Evolutionary conservation across 2,329 filamentous ascomycete species (phyloP).

Genomic region (Metarhizium anisopliae): DNA sequence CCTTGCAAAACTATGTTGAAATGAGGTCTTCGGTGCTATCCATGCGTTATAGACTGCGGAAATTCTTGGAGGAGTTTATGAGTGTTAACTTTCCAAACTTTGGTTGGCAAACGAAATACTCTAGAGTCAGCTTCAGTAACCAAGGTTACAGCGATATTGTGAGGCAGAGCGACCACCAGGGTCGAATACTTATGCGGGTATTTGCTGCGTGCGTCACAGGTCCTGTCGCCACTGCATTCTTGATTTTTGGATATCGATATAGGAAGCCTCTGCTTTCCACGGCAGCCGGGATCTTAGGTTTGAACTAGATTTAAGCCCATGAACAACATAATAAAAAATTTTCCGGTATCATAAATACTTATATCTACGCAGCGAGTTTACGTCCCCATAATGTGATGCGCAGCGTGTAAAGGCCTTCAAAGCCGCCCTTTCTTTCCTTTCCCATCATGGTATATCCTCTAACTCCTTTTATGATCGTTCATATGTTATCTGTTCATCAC

Average conservation of each 20-base stretch:
- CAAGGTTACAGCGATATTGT: constrained; percentile 82
- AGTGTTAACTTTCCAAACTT: constrained; percentile 65
- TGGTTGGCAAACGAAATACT: constrained; percentile 90
- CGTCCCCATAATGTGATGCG: background rate
- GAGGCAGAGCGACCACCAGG: constrained; percentile 59
- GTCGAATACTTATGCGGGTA: constrained; percentile 43
- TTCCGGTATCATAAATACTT: no score
- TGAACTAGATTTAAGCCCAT: background rate
- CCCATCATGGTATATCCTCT: no score
- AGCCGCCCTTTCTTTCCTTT: no score
- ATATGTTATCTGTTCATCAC: no score
- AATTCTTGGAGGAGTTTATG: constrained; percentile 77
- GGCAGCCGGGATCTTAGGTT: background rate
- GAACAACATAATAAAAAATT: no score
- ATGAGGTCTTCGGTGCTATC: constrained; percentile 84
- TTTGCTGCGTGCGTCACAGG: constrained; percentile 28
- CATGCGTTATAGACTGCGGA: constrained; percentile 68
- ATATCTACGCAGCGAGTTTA: no score
- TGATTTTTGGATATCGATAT: constrained; percentile 18
- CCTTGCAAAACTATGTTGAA: constrained; percentile 83
- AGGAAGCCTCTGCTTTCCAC: constrained; percentile 12
- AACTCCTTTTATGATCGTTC: no score
- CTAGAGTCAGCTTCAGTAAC: constrained; percentile 86
- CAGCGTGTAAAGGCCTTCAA: no score
- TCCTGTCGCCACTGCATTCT: constrained; percentile 18